Conservation (phyloP, 108 stramenopile species). For the Mayamaea pseudoterrestris region DNA sequence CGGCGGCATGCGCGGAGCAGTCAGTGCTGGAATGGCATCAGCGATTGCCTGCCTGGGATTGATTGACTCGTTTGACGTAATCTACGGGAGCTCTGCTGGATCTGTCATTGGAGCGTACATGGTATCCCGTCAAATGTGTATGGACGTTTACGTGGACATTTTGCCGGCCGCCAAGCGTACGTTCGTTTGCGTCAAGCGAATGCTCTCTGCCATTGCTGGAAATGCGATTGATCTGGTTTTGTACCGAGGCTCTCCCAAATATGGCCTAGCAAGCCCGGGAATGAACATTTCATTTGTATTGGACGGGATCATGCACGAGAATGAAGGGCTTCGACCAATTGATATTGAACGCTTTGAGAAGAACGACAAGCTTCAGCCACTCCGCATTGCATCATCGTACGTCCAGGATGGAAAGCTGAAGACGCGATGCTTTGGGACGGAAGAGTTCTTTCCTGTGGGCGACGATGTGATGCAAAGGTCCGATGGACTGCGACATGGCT, state of each 20-base stretch:
- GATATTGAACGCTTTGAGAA: constrained; percentile 80
- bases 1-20: constrained; percentile 93
- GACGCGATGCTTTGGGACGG: constrained; percentile 54
- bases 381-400: constrained; percentile 81
- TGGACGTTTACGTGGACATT: constrained; percentile 89
- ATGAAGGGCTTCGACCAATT: constrained; percentile 77
- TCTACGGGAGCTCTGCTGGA: constrained; percentile 88
- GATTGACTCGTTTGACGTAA: constrained; percentile 73
- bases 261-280: constrained; percentile 78
- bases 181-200: constrained; percentile 79
- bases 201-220: constrained; percentile 67
- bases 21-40: constrained; percentile 89
- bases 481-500: constrained; percentile 62
- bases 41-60: constrained; percentile 76
- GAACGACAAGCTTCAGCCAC: constrained; percentile 71
- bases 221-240: constrained; percentile 78
- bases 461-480: constrained; percentile 80
- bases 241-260: constrained; percentile 31
- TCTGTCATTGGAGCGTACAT: constrained; percentile 84
- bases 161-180: constrained; percentile 62
- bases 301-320: constrained; percentile 64
- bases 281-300: constrained; percentile 82
- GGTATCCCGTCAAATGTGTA: constrained; percentile 76
- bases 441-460: constrained; percentile 53
- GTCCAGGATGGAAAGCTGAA: constrained; percentile 67